Evolutionary conservation across 2,329 filamentous ascomycete species (phyloP).

Genomic region (Fusarium humuli): DNA sequence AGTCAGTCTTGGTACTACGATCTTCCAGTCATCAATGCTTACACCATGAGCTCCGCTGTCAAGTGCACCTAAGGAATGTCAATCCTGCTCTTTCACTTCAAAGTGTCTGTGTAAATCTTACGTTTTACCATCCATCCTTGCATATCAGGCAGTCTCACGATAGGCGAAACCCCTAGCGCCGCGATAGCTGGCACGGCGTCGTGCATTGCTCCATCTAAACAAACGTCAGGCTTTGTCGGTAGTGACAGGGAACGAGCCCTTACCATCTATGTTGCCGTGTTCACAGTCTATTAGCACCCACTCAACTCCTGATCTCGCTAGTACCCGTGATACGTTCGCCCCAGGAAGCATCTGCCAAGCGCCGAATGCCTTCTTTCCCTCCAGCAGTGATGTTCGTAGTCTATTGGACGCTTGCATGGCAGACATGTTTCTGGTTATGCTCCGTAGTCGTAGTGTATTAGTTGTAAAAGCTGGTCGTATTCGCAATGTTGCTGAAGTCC

Average conservation of each 20-base stretch:
- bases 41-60: constrained; percentile 63
- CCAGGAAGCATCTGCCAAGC: constrained; percentile 74
- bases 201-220: constrained; percentile 61
- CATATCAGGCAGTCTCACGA: constrained; percentile 65
- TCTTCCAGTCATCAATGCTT: constrained; percentile 45
- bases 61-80: constrained; percentile 54
- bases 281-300: constrained; percentile 73
- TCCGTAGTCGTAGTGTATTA: constrained; percentile 18
- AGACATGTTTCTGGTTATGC: constrained; percentile 28
- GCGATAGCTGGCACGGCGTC: constrained; percentile 65
- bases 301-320: constrained; percentile 72
- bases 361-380: constrained; percentile 64
- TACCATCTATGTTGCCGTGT: constrained; percentile 64
- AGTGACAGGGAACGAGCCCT: background rate
- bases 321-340: constrained; percentile 66
- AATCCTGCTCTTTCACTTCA: background rate
- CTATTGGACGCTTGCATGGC: constrained; percentile 60
- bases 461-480: constrained; percentile 26
- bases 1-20: constrained; percentile 22
- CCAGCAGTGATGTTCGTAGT: constrained; percentile 62
- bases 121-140: constrained; percentile 61
- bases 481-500: constrained; percentile 28
- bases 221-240: background rate
- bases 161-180: constrained; percentile 57
- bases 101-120: constrained; percentile 30